These are phyloP conservation scores for Leccinum subgranulosum DNA, from an alignment of 768 basidiomycete species.

Conservation along the genomic window DNA sequence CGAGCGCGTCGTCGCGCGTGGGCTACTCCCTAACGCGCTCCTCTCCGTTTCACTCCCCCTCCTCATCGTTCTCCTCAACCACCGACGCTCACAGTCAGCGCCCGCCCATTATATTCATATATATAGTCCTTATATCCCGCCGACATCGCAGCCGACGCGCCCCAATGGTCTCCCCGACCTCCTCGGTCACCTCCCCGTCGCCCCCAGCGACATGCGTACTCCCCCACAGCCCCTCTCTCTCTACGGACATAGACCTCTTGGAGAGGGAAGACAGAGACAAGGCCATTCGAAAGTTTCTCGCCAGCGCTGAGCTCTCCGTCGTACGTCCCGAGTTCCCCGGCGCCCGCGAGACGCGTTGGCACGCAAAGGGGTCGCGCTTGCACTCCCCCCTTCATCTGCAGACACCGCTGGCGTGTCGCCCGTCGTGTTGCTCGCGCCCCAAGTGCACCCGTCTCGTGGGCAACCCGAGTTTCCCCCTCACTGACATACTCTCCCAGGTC, in stretches of 20 bases:
- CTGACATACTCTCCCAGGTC: slow-evolving; percentile 49
- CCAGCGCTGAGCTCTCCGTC: slow-evolving; percentile 76
- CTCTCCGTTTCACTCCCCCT: slow-evolving; percentile 35
- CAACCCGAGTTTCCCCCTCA: slow-evolving; percentile 3
- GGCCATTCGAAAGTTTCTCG: slow-evolving; percentile 72
- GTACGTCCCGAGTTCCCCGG: slow-evolving; percentile 47
- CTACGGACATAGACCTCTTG: slow-evolving; percentile 37
- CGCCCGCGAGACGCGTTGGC: slow-evolving; percentile 47
- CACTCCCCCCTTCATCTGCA: slow-evolving; percentile 3
- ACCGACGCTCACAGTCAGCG: slow-evolving; percentile 4
- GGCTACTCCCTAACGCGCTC: slow-evolving; percentile 36
- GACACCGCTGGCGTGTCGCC: slow-evolving; percentile 1
- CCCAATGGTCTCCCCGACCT: slow-evolving; percentile 75
- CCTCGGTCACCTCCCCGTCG: slow-evolving; percentile 79
- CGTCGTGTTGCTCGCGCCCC: neutral
- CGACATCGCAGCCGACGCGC: slow-evolving; percentile 25
- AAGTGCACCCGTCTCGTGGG: slow-evolving; percentile 8
- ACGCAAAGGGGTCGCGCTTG: slow-evolving; percentile 22
- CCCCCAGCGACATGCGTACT: slow-evolving; percentile 66
- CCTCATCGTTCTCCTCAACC: slow-evolving; percentile 24
- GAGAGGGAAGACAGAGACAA: slow-evolving; percentile 63
- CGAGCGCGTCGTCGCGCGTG: slow-evolving; percentile 37
- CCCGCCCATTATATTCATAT: slow-evolving; percentile 15
- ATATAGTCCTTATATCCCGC: slow-evolving; percentile 16
- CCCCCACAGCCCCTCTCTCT: slow-evolving; percentile 38